Evolutionary conservation across 2,329 filamentous ascomycete species (phyloP).

Genomic region (Colletotrichum sp.): DNA sequence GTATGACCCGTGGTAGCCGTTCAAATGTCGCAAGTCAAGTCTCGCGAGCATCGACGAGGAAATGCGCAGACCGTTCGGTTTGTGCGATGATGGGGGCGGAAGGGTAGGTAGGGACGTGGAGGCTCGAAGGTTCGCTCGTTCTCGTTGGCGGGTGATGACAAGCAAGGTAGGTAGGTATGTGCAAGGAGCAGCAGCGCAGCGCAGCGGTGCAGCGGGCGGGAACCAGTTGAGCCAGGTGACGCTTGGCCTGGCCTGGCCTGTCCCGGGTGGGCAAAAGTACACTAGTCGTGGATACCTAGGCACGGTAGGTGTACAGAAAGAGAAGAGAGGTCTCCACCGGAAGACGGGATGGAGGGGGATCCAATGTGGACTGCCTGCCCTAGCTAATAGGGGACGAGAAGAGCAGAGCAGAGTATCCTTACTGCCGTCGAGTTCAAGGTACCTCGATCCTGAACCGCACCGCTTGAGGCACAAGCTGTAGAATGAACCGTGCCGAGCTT

Average conservation of each 20-base stretch:
- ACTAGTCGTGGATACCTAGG: not conserved
- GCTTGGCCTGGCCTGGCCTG: slow-evolving; percentile 2
- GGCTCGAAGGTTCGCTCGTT: slow-evolving; percentile 9
- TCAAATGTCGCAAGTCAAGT: slow-evolving; percentile 22
- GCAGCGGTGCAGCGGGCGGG: slow-evolving; percentile 5
- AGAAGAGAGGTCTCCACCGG: slow-evolving; percentile 36
- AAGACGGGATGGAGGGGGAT: slow-evolving; percentile 28
- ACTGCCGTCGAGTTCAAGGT: not conserved
- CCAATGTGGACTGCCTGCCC: not conserved
- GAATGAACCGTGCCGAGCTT: slow-evolving; percentile 39
- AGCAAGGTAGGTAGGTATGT: not conserved
- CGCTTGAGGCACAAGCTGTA: slow-evolving; percentile 38
- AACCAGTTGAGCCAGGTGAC: slow-evolving; percentile 26
- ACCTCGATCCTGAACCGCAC: not conserved
- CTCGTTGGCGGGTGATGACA: slow-evolving; percentile 14
- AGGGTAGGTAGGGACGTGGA: not conserved
- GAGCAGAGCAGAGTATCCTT: not conserved
- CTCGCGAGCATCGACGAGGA: slow-evolving; percentile 10
- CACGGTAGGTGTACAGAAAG: not conserved
- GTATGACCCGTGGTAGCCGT: slow-evolving; percentile 42
- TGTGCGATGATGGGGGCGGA: slow-evolving; percentile 19
- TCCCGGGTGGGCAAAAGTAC: not conserved
- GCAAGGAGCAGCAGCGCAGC: not conserved
- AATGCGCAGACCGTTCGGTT: slow-evolving; percentile 3
- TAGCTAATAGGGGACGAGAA: not conserved